Base-by-base conservation (phyloP, 169 alveolate species). In the Plasmodium cynomolgi region DNA sequence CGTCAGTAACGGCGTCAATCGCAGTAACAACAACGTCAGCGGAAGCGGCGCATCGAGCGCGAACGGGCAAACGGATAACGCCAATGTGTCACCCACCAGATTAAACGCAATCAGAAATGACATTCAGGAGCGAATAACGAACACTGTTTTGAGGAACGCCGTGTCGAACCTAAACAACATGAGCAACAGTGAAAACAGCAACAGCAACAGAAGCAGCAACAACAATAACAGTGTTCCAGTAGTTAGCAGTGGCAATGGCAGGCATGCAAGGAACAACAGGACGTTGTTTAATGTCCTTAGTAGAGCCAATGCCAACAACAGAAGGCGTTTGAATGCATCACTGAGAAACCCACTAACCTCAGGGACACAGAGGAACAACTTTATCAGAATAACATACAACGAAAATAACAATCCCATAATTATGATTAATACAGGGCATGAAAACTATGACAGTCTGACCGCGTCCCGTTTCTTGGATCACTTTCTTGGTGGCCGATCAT, bases 351-450 rank as follows among this genome's bases (percentile, higher is more conserved):
- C 86, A 6, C 71, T 74, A 6, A n/a, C 68, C 15, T 23, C 77
- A 50, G 68, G 81, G 23, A 23, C 81, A 13, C 81, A 86, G 17
- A 75, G 93, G 68, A 86, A 86, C 44, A 75, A 86, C 44, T 86
- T 86, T 77, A 86, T 86, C 81, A 86, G 93, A 39, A 86, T 86
- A 54, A 86, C 93, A 13, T 86, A 86, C 71, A 86, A 86, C 81
- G 93, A 86, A 23, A 86, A 77, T 86, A 86, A 86, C 71, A 79
- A 75, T 23, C 93, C 93, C 37, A 79, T 86, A 54, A 86, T 86
- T 33, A 86, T 86, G 93, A 86, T 86, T 77, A 86, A 86, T 58
- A 86, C 93, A 33, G 93, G 93, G 4, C 85, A 86, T 77, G 93
- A 86, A 56, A 86, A 75, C 71, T 86, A 86, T 77, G 93, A 86